Conservation (phyloP, 352 stramenopile genomes). For the Pilasporangium apinafurcum region DNA sequence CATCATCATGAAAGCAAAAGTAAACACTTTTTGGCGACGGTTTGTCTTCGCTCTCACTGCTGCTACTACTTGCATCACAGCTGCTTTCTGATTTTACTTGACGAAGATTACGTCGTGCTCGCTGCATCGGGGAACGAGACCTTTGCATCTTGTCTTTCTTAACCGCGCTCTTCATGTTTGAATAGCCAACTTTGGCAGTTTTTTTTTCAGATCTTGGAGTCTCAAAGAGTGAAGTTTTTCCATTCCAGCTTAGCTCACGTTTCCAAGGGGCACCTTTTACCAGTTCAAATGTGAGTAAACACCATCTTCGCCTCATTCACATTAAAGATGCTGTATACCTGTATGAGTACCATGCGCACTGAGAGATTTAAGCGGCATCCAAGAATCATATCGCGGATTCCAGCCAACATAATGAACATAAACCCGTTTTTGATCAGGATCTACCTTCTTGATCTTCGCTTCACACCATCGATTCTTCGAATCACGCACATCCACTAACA, state of each 20-base stretch:
- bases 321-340: neutral
- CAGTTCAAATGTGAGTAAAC: neutral
- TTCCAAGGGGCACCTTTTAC: slow-evolving; percentile 14
- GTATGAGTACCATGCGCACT: slow-evolving; percentile 51
- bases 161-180: slow-evolving; percentile 1
- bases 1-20: neutral
- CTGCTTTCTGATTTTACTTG: slow-evolving; percentile 4
- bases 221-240: slow-evolving; percentile 32
- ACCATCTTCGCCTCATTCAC: neutral
- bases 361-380: slow-evolving; percentile 35
- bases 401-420: slow-evolving; percentile 77
- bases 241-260: slow-evolving; percentile 44
- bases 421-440: slow-evolving; percentile 20
- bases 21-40: neutral
- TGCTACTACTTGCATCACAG: slow-evolving; percentile 3
- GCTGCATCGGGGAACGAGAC: neutral
- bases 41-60: neutral
- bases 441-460: slow-evolving; percentile 46
- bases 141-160: slow-evolving; percentile 5
- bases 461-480: slow-evolving; percentile 47
- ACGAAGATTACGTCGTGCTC: too few species aligned
- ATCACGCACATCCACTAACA: slow-evolving; percentile 60
- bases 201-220: too few species aligned
- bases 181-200: too few species aligned
- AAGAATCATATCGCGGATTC: slow-evolving; percentile 69